Evolutionary conservation across 306 rosid genomes (phyloP).

Genomic region (Quercus bicolor): DNA sequence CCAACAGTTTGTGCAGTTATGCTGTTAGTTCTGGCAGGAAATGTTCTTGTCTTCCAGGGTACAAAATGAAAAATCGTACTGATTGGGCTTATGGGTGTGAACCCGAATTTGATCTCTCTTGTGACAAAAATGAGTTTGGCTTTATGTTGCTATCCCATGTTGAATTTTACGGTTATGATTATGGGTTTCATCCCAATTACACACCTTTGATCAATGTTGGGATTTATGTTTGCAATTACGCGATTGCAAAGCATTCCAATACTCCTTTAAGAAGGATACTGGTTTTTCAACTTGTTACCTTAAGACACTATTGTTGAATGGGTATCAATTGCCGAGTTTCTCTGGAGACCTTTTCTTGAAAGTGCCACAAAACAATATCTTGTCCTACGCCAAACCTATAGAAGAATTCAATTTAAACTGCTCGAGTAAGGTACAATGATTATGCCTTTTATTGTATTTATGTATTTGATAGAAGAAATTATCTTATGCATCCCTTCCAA

Average conservation of each 20-base stretch:
- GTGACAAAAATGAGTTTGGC: conserved; percentile 1
- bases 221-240: conserved; percentile 14
- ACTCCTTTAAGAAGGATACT: background rate
- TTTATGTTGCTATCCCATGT: background rate
- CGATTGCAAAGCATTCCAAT: conserved; percentile 27
- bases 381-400: background rate
- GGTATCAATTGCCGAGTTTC: conserved; percentile 7
- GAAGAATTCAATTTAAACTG: conserved; percentile 8
- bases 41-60: conserved; percentile 22
- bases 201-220: conserved; percentile 15
- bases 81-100: conserved; percentile 30
- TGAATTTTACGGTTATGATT: conserved; percentile 25
- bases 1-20: conserved; percentile 15
- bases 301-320: conserved; percentile 26
- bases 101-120: background rate
- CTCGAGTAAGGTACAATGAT: background rate
- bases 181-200: conserved; percentile 5
- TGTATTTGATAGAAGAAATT: too few species aligned
- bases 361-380: conserved; percentile 3
- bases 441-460: background rate
- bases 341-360: conserved; percentile 17
- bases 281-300: conserved; percentile 6
- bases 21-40: background rate
- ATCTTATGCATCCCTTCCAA: too few species aligned
- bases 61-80: background rate